phyloP scores from a whole-genome alignment of 768 basidiomycete genomes.

The Tricholoma terreum region DNA sequence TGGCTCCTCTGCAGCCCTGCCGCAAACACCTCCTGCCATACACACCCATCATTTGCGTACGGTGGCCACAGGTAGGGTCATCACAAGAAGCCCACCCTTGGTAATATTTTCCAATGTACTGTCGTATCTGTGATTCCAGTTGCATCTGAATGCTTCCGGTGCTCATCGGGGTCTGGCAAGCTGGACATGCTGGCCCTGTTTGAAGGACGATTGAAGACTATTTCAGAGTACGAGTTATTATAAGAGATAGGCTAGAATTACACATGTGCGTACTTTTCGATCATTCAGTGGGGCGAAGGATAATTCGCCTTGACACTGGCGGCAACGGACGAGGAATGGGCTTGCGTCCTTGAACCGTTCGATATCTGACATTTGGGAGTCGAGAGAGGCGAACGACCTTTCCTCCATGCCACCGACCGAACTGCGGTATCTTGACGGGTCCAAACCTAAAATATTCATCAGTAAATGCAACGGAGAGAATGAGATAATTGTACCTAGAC shows the following conservation, averaged over 20 bases:
- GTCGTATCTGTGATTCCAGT: conserved; percentile 82
- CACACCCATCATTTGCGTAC: conserved; percentile 93
- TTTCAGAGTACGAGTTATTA: conserved; percentile 5
- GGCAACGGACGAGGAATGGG: conserved; percentile 74
- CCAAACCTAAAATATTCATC: conserved; percentile 43
- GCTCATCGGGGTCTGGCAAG: conserved; percentile 54
- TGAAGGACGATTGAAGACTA: conserved; percentile 67
- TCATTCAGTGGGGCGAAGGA: conserved; percentile 60
- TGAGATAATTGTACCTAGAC: conserved; percentile 59
- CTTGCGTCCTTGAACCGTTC: conserved; percentile 81
- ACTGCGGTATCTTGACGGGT: conserved; percentile 55
- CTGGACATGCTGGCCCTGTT: conserved; percentile 67
- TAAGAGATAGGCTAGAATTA: not conserved
- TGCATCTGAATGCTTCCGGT: conserved; percentile 72
- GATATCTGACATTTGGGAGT: conserved; percentile 84
- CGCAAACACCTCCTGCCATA: conserved; percentile 82
- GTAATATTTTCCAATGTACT: conserved; percentile 78
- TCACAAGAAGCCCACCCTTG: conserved; percentile 87
- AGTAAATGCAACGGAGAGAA: not conserved
- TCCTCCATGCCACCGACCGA: conserved; percentile 49
- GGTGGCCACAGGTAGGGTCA: conserved; percentile 76
- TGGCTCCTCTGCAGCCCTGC: conserved; percentile 62
- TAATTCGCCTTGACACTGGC: conserved; percentile 60
- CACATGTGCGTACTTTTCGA: conserved; percentile 43
- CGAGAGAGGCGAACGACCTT: conserved; percentile 70